phyloP scores from a whole-genome alignment of 2,329 filamentous ascomycete species.

The Phyllosticta citribraziliensis region DNA sequence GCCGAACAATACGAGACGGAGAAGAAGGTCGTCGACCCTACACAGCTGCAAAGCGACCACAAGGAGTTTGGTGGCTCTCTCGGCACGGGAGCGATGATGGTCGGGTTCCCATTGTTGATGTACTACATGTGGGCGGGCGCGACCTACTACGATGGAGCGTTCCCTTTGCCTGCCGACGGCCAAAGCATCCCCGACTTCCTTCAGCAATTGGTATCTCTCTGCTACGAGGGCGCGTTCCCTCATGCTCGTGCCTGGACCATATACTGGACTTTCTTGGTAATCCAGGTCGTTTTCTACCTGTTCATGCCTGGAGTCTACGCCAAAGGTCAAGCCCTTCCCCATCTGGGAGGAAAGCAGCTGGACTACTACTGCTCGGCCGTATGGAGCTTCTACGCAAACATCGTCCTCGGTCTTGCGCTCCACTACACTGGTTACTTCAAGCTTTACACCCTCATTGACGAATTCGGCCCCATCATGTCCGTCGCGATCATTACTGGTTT shows the following conservation, averaged over 20 bases:
- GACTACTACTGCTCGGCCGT: constrained; percentile 91
- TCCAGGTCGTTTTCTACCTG: constrained; percentile 75
- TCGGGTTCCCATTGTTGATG: constrained; percentile 88
- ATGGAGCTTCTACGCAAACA: constrained; percentile 77
- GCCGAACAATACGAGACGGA: constrained; percentile 24
- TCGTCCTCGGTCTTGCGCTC: constrained; percentile 57
- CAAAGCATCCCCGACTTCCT: constrained; percentile 64
- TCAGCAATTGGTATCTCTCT: constrained; percentile 58
- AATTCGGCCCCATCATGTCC: constrained; percentile 86
- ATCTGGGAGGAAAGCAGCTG: constrained; percentile 75
- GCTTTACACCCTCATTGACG: constrained; percentile 84
- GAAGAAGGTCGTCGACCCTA: constrained; percentile 25
- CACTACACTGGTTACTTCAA: constrained; percentile 81
- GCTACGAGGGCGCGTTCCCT: constrained; percentile 79
- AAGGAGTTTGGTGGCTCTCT: constrained; percentile 79
- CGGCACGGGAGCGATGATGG: constrained; percentile 80
- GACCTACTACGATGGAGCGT: constrained; percentile 78
- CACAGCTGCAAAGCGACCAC: constrained; percentile 20
- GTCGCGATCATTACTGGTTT: constrained; percentile 90
- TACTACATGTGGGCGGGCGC: constrained; percentile 99
- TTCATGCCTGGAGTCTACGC: constrained; percentile 77
- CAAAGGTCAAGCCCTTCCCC: constrained; percentile 78
- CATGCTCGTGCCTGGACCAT: constrained; percentile 75
- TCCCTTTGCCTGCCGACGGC: constrained; percentile 57
- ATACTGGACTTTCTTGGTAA: constrained; percentile 89